Conservation (phyloP, 2,329 filamentous ascomycete genomes). For the Hypoxylon sp. region DNA sequence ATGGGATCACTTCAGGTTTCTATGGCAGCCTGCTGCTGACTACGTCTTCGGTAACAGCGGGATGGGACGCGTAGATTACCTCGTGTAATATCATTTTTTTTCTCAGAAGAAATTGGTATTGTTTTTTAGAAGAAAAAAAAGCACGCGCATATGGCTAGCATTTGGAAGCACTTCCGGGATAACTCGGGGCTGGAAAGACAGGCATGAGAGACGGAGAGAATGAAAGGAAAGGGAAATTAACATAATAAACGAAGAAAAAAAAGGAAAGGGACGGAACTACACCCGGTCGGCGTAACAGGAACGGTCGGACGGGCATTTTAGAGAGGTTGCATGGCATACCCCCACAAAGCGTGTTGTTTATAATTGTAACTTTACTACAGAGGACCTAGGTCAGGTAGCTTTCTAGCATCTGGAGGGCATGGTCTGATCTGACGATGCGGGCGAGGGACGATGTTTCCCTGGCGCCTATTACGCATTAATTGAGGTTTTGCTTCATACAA, state of each 20-base stretch:
- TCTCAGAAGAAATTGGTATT: neutral
- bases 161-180: neutral
- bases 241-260: too few species aligned
- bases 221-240: neutral
- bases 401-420: neutral
- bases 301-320: neutral
- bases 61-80: neutral
- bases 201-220: too few species aligned
- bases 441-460: neutral
- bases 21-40: neutral
- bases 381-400: too few species aligned
- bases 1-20: neutral
- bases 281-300: neutral
- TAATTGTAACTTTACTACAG: neutral
- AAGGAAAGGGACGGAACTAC: neutral
- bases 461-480: neutral
- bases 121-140: too few species aligned
- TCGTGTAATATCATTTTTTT: neutral
- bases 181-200: too few species aligned
- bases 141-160: neutral
- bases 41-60: neutral
- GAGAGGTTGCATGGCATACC: neutral
- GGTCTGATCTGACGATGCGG: neutral
- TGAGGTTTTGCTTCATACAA: neutral
- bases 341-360: neutral